Base-by-base conservation (phyloP, 306 rosid species). In the Geum urbanum region DNA sequence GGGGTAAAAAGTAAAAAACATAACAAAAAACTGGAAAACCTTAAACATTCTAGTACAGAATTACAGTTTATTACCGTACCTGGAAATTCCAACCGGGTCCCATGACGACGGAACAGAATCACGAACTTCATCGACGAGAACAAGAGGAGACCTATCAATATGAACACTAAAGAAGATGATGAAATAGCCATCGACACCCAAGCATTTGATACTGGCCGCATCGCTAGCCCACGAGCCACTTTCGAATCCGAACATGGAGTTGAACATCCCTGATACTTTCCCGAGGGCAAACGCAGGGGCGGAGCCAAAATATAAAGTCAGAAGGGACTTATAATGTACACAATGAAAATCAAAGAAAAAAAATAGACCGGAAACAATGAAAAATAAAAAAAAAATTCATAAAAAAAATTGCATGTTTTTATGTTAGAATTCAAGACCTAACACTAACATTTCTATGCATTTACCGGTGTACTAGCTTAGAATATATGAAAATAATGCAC, bases 11-110 rank as follows among this genome's bases (percentile, higher is more conserved):
- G 3, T 9, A 52, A 52, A 51, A 15, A 16, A 15, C 18, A 4
- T 4, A 49, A 49, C 6, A 49, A 13, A 5, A 24, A 24, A 24
- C 52, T 18, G 8, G 59, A 24, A 24, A 54, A 20, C 15, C 16
- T 4, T 56, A 37, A 56, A 12, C 1, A 56, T 4, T 24, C 11
- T 55, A 55, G 37, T 32, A 32, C 37, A 32, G 37, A 32, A 32
- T 32, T 32, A 32, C 0, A 32, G 37, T 32, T 32, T 32, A 32
- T 32, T 32, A 32, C 37, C 39, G 61, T 81, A 92, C 99, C 99
- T 91, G 37, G 99, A 91, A 60, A 94, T 87, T 16, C 92, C 92
- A 47, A 73, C 67, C 11, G 99, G 96, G 63, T 94, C 92, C 99
- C 99, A 94, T 0, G 87, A 61, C 20, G 99, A 67, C 46, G 99